Base-by-base conservation (phyloP, 495 filamentous ascomycete species). In the Penicillium crystallinum region DNA sequence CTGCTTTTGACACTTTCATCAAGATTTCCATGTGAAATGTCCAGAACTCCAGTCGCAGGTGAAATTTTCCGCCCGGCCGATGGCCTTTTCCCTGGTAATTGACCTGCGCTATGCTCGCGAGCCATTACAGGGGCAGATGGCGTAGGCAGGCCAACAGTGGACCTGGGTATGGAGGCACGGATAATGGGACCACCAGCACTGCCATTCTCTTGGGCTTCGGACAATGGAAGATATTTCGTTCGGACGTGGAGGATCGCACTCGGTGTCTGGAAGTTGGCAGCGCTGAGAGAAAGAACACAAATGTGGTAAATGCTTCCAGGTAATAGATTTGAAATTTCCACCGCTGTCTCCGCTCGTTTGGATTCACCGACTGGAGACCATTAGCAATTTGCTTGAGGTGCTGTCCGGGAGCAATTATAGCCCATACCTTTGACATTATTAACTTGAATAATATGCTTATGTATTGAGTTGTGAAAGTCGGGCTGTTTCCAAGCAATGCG, bases 401-500 rank as follows among this genome's bases (percentile, higher is more conserved):
- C 7, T 9, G 19, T 22, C 6, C 15, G 4, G 8, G 9, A 31
- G 21, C 2, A 10, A 6, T 8, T 6, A 18, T 27, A 27, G 6
- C 7, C 2, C 44, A 36, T 69, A 95, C 91, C 88, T 72, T 90
- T 91, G 30, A 89, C 83, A 30, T 91, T 91, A 63, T 98, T 97
- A 48, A 97, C 83, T 58, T 95, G 88, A 33, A 98, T 90, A 19
- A 91, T 81, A 64, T 95, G 89, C 71, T 91, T 93, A 12, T 87
- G 77, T 45, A 91, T 86, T 11, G 88, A 85, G 51, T 88, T 85
- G 47, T 84, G 85, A 61, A 83, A 80, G 36, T 88, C 84, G 1
- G 88, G 85, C 44, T 87, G 80, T 46, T 89, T 90, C 90, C 91
- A 97, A 61, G 91, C 90, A 14, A 98, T 77, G n/a, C 89, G 86